Conservation (phyloP, 805 yeast species). For the Candida ovalis region DNA sequence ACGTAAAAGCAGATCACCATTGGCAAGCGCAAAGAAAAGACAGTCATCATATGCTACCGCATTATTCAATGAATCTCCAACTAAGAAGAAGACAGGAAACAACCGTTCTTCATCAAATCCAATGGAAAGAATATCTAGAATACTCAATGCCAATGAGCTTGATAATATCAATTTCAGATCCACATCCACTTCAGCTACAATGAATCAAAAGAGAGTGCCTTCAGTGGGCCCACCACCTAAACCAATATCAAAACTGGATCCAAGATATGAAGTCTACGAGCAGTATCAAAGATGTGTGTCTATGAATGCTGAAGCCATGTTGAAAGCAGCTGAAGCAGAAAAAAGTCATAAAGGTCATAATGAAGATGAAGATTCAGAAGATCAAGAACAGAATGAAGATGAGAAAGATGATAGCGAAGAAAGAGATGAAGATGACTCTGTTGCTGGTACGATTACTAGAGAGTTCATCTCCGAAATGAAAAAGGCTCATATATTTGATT, state of each 20-base stretch:
- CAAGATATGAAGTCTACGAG: conserved; percentile 50
- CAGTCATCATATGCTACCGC: conserved; percentile 22
- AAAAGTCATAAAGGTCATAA: conserved; percentile 22
- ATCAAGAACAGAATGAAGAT: conserved; percentile 35
- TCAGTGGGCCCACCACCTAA: conserved; percentile 41
- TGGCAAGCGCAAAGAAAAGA: conserved; percentile 18
- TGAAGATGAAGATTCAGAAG: conserved; percentile 19
- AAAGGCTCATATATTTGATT: conserved; percentile 40
- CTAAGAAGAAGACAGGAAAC: conserved; percentile 22
- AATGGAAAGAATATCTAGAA: conserved; percentile 32
- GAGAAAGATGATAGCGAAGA: conserved; percentile 18
- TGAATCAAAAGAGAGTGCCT: conserved; percentile 12
- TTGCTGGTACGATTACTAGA: conserved; percentile 32
- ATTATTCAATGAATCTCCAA: conserved; percentile 9
- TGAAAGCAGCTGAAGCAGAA: conserved; percentile 25
- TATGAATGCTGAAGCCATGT: conserved; percentile 37
- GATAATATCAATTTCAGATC: conserved; percentile 43
- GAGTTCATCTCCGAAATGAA: conserved; percentile 44
- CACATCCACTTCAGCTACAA: conserved; percentile 35
- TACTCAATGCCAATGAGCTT: conserved; percentile 43
- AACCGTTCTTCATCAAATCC: conserved; percentile 30
- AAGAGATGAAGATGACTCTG: conserved; percentile 6
- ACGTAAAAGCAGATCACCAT: conserved; percentile 13
- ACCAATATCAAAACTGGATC: conserved; percentile 56
- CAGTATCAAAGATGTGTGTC: conserved; percentile 39